Evolutionary conservation across 2,329 filamentous ascomycete genomes (phyloP).

Genomic region (Arthrobotrys conoides): DNA sequence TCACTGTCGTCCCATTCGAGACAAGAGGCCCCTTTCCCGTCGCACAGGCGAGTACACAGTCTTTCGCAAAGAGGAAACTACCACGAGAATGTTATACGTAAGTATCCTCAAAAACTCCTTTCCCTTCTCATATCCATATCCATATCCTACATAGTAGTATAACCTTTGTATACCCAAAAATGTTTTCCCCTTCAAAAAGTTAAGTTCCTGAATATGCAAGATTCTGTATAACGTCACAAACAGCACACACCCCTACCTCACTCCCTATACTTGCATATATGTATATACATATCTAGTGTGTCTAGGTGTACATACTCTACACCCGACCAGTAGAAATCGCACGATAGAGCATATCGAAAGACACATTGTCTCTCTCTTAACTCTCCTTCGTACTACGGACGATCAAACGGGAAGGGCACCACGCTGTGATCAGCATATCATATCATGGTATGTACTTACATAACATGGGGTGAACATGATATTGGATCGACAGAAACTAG

Average conservation of each 20-base stretch:
- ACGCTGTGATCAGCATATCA: constrained; percentile 41
- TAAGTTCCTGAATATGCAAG: constrained; percentile 22
- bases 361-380: background rate
- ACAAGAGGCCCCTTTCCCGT: constrained; percentile 34
- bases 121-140: background rate
- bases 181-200: too few relatives aligned
- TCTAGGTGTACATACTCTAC: background rate
- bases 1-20: constrained; percentile 26
- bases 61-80: constrained; percentile 5
- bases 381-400: constrained; percentile 31
- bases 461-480: background rate
- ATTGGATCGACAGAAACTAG: constrained; percentile 37
- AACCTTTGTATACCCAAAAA: background rate
- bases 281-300: too few relatives aligned
- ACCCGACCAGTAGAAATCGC: background rate
- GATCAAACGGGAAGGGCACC: constrained; percentile 37
- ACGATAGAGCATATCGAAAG: background rate
- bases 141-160: background rate
- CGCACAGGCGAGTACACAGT: constrained; percentile 38
- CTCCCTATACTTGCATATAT: too few relatives aligned
- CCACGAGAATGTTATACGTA: background rate
- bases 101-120: too few relatives aligned
- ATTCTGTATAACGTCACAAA: background rate
- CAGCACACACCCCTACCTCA: background rate
- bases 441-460: too few relatives aligned